phyloP scores from a whole-genome alignment of 495 filamentous ascomycete genomes.

The Penicillium taxi region DNA sequence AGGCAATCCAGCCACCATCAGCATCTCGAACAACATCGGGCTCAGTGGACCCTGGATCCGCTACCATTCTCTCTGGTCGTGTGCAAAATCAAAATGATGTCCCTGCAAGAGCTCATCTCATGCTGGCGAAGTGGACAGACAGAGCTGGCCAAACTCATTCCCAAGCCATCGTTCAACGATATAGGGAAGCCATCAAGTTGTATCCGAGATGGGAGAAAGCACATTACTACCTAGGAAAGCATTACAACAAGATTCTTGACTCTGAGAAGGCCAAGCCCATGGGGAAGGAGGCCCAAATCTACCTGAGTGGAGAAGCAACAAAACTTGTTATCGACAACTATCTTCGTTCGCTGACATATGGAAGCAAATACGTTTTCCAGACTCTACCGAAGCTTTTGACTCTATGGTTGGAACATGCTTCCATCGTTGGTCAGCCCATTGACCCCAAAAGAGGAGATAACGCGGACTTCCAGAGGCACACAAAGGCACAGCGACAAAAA shows the following conservation, averaged over 20 bases:
- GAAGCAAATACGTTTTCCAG: slow-evolving; percentile 91
- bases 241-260: slow-evolving; percentile 95
- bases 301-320: slow-evolving; percentile 66
- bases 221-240: slow-evolving; percentile 91
- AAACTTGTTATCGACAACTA: slow-evolving; percentile 93
- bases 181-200: too few relatives aligned
- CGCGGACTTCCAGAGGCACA: slow-evolving; percentile 51
- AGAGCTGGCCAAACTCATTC: too few relatives aligned
- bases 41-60: slow-evolving; percentile 30
- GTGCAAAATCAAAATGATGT: slow-evolving; percentile 40
- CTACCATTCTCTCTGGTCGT: slow-evolving; percentile 24
- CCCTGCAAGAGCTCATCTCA: slow-evolving; percentile 52
- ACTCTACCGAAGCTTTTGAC: slow-evolving; percentile 85
- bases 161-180: too few relatives aligned
- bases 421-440: slow-evolving; percentile 56
- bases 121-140: slow-evolving; percentile 61
- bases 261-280: slow-evolving; percentile 71
- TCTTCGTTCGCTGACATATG: slow-evolving; percentile 72
- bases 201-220: slow-evolving; percentile 93
- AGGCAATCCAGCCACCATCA: slow-evolving; percentile 51
- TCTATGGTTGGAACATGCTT: slow-evolving; percentile 87
- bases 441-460: slow-evolving; percentile 59
- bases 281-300: slow-evolving; percentile 51
- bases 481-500: slow-evolving; percentile 48
- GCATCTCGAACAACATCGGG: slow-evolving; percentile 42